Evolutionary conservation across 2,329 filamentous ascomycete genomes (phyloP), one percentile per base, ranked within the genome.

Genomic region (Myriosclerotinia duriaeana): DNA sequence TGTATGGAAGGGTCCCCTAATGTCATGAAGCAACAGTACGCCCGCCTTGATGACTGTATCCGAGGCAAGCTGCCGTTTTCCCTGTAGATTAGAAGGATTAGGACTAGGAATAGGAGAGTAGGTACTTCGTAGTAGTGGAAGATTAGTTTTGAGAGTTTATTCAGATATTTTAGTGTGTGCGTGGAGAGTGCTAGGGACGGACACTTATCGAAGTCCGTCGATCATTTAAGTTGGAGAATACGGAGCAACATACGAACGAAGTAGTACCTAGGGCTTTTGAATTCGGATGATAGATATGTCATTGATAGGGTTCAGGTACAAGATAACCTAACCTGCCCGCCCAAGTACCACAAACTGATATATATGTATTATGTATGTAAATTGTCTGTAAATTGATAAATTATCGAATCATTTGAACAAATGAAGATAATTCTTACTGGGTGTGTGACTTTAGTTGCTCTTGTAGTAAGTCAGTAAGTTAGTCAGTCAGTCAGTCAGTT

Each of bases 161-260:
- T 59, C 40, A 34, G 44, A 59, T 48, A 46, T 59, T 34, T 22
- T 48, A 46, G 38, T 58, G 20, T 59, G 42, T 59, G 56, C 42
- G 56, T 48, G 42, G 26, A 11, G 40, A 38, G 53, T 55, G 17
- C 42, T 14, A 14, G 42, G 42, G 14, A 34, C 55, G 56, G 56
- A 59, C 42, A 48, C 56, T 48, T 59, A n/a, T 36, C 17, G 15
- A 26, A 38, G 56, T 50, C 56, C 42, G 56, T 36, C 56, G 56
- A 60, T 60, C 44, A 60, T 48, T 48, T 2, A 8, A 48, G 30
- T 34, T 34, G 30, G 30, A 34, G 30, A 34, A 34, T 34, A 34
- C 30, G 30, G 30, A 34, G 30, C 30, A 48, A 48, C 20, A n/a
- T 46, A 44, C 42, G 2, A 44, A 42, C 15, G 12, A 15, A 17